Evolutionary conservation across 2,329 filamentous ascomycete genomes (phyloP).

Genomic region (Venturia pyrina): DNA sequence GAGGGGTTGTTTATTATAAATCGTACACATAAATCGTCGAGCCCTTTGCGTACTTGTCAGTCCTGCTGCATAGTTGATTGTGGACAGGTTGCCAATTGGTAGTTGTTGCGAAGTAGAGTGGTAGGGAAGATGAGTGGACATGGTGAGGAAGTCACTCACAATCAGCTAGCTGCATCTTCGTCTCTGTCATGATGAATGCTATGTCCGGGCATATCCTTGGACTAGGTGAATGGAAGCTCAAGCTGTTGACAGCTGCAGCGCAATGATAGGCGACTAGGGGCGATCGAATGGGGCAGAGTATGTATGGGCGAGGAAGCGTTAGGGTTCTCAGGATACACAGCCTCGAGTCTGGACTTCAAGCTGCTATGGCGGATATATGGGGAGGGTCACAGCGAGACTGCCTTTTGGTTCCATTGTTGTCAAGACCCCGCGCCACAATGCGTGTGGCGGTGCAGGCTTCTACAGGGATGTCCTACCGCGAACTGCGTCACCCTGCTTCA

Average conservation of each 20-base stretch:
- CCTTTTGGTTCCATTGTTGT: too few relatives aligned
- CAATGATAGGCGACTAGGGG: background rate
- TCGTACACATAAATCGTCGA: slow-evolving; percentile 95
- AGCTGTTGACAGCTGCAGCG: background rate
- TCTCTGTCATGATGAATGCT: slow-evolving; percentile 51
- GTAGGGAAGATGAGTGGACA: background rate
- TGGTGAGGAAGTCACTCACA: slow-evolving; percentile 44
- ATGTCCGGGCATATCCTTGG: slow-evolving; percentile 2
- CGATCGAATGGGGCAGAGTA: background rate
- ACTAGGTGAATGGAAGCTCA: background rate
- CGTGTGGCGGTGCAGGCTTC: too few relatives aligned
- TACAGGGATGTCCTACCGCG: too few relatives aligned
- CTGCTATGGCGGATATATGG: background rate
- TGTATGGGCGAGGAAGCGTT: background rate
- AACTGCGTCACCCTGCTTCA: background rate
- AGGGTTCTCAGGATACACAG: background rate
- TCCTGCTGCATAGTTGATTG: background rate
- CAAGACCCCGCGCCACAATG: too few relatives aligned
- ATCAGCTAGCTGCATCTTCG: slow-evolving; percentile 81
- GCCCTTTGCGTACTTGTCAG: slow-evolving; percentile 44
- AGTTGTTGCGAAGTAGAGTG: too few relatives aligned
- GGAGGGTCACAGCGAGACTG: background rate
- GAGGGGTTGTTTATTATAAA: slow-evolving; percentile 96
- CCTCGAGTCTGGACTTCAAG: background rate
- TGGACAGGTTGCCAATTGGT: background rate